These are phyloP conservation scores for Keithomyces neogunnii DNA, from an alignment of 2,329 filamentous ascomycete genomes.

Conservation along the genomic window DNA sequence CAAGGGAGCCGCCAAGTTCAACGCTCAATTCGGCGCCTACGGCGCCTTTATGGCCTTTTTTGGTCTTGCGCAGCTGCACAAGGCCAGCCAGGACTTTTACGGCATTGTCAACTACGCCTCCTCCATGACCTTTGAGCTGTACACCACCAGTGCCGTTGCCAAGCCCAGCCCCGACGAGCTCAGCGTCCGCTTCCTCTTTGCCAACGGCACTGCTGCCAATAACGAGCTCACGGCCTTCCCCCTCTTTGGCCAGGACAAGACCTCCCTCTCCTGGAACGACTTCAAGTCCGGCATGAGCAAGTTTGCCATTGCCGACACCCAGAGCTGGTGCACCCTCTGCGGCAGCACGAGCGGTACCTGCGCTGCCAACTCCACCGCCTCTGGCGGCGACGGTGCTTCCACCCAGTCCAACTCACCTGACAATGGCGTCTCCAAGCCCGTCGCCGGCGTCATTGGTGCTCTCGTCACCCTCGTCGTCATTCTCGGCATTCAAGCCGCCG, in stretches of 20 bases:
- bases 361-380: constrained; percentile 27
- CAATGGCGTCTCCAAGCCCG: constrained; percentile 52
- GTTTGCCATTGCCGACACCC: constrained; percentile 57
- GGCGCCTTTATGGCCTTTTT: constrained; percentile 56
- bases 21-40: constrained; percentile 53
- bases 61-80: constrained; percentile 44
- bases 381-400: constrained; percentile 16
- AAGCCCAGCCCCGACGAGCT: constrained; percentile 38
- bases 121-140: constrained; percentile 69
- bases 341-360: constrained; percentile 64
- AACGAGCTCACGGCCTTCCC: constrained; percentile 46
- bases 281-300: constrained; percentile 57
- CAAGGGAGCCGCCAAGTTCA: constrained; percentile 30
- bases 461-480: constrained; percentile 49
- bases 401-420: constrained; percentile 15
- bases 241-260: constrained; percentile 49
- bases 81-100: constrained; percentile 53
- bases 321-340: constrained; percentile 67
- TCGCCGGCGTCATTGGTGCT: constrained; percentile 79
- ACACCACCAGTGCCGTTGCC: constrained; percentile 44
- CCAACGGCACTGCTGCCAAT: constrained; percentile 46
- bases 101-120: constrained; percentile 79
- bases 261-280: constrained; percentile 55
- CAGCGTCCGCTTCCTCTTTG: constrained; percentile 52
- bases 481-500: constrained; percentile 33